These are phyloP conservation scores for Acer campestre DNA, from an alignment of 345 rosid species.

Conservation along the genomic window DNA sequence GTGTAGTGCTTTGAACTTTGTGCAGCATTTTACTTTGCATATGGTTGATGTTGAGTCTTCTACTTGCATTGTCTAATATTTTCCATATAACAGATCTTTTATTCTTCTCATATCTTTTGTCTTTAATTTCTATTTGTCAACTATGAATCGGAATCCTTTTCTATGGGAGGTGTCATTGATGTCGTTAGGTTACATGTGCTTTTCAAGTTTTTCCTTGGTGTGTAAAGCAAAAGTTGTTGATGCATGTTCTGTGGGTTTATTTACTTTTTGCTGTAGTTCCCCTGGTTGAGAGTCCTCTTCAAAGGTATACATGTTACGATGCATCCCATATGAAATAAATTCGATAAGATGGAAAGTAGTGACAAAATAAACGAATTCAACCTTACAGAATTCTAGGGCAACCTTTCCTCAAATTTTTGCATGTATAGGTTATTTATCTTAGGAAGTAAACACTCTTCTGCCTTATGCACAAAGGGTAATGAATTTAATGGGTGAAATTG, in stretches of 20 bases:
- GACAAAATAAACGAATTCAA: not conserved
- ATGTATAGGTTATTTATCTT: not conserved
- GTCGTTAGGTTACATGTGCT: not conserved
- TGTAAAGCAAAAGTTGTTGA: not conserved
- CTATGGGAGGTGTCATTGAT: not conserved
- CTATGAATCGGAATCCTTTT: not conserved
- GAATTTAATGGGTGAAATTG: not conserved
- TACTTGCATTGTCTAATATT: not conserved
- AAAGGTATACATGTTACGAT: not conserved
- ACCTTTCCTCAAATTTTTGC: not conserved
- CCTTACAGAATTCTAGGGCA: not conserved
- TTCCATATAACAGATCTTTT: not conserved
- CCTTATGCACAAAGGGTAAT: not conserved
- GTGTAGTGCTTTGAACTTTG: conserved; percentile 2
- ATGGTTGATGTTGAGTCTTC: not conserved
- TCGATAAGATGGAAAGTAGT: not conserved
- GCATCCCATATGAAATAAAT: not conserved
- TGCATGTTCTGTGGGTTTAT: not conserved
- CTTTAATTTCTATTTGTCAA: not conserved
- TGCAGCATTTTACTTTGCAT: not conserved
- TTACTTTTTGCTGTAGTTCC: not conserved
- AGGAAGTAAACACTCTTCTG: not conserved
- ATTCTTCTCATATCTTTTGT: not conserved
- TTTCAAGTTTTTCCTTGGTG: not conserved
- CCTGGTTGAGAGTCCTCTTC: not conserved